A percentile compares a stretch with the other conserved stretches of the same genome.
Conservation (phyloP, 176 grass and related monocot species). For the Thinopyrum elongatum region DNA sequence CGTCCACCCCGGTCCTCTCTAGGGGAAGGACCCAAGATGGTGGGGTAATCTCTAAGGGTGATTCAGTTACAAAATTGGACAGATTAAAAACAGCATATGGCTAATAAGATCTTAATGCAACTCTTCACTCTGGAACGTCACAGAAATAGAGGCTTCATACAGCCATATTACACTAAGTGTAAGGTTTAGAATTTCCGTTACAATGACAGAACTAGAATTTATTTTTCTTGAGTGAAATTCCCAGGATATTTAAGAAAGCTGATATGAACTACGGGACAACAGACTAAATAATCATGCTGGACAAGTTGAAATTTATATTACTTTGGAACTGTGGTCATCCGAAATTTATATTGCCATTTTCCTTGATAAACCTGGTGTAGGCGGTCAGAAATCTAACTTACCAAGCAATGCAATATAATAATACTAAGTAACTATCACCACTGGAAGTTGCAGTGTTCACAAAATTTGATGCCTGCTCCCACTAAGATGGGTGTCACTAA, state of each 20-base stretch:
- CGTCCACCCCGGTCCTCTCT: background rate
- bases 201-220: background rate
- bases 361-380: conserved; percentile 4
- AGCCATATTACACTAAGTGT: background rate
- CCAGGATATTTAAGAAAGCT: background rate
- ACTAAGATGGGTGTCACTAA: background rate
- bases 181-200: background rate
- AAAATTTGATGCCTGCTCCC: conserved; percentile 26
- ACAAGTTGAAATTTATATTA: background rate
- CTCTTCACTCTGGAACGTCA: background rate
- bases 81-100: background rate
- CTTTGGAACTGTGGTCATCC: background rate
- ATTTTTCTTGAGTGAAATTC: background rate
- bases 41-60: conserved; percentile 7
- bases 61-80: conserved; percentile 4
- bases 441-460: background rate
- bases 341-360: conserved; percentile 18
- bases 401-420: background rate
- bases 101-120: background rate
- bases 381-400: background rate
- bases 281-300: conserved; percentile 16
- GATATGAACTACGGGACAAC: background rate
- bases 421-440: background rate
- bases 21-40: background rate
- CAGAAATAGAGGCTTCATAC: background rate